Base-by-base conservation (phyloP, 2,329 filamentous ascomycete species). In the Nothophoma quercina region DNA sequence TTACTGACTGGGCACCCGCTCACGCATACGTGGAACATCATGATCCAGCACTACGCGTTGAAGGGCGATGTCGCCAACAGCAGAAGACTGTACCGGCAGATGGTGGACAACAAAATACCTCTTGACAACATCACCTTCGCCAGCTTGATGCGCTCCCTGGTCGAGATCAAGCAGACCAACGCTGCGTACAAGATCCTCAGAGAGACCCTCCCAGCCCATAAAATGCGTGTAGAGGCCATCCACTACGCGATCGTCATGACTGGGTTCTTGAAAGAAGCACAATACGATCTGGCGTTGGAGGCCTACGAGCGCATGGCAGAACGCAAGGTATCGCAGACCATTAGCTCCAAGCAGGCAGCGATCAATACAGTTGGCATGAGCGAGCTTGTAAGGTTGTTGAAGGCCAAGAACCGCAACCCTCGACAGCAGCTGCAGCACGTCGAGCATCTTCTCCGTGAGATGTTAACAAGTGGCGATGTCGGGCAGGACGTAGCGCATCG, bases 11-110 rank as follows among this genome's bases (percentile, higher is more conserved):
- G 85, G 1, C 32, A 65, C 22, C 77, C 81, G 1, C 77, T 82
- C 18, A 86, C 86, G 2, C 78, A 81, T 25, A 84, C 91, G 67
- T 97, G 90, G 90, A 96, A 97, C 67, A 81, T 85, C 45, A 75
- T 97, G 25, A 77, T 97, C 4, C 80, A 83, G 49, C 84, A 88
- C 55, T 83, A 91, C 69, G 90, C 89, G 6, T 77, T 84, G 48
- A 81, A 83, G 6, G 83, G 88, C 48, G 81, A 88, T 55, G 64
- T 86, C 22, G 69, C 77, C 18, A 78, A 78, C n/a, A 78, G 83
- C 13, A 79, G 82, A 58, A 77, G 79, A 45, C 70, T 85, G 3
- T 83, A 86, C 59, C 72, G 75, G 23, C 77, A 77, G 46, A 88
- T 89, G 84, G 72, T 79, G 38, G 66, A 76, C 4, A 70, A 77